Evolutionary conservation across 805 yeast genomes (phyloP).

Genomic region (Pichia ethanolica): DNA sequence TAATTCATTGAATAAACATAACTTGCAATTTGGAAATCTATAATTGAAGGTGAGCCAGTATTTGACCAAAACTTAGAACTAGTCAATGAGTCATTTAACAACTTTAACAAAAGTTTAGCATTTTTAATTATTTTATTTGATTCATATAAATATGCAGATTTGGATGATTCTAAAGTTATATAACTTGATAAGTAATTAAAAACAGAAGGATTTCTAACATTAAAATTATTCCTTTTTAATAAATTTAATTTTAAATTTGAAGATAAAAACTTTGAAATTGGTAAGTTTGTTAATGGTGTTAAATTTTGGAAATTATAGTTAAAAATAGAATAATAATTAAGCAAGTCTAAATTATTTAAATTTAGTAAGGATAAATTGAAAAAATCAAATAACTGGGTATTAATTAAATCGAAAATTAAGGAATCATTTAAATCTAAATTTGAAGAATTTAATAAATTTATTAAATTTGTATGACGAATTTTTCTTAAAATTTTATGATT

Average conservation of each 20-base stretch:
- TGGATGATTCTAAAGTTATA: background rate
- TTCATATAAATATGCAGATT: background rate
- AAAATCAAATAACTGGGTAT: constrained; percentile 42
- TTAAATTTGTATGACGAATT: constrained; percentile 30
- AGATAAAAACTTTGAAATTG: background rate
- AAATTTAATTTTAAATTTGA: background rate
- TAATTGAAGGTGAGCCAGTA: background rate
- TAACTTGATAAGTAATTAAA: background rate
- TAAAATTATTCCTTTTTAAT: constrained; percentile 10
- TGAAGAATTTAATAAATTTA: constrained; percentile 31
- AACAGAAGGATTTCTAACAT: constrained; percentile 29
- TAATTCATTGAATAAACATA: constrained; percentile 7
- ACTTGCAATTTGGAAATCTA: constrained; percentile 17
- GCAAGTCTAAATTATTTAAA: constrained; percentile 7
- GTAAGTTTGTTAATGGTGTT: background rate
- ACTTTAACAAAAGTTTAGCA: background rate
- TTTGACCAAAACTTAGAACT: background rate
- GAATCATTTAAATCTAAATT: constrained; percentile 27
- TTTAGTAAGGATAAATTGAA: constrained; percentile 22
- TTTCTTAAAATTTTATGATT: constrained; percentile 24
- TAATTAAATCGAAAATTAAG: constrained; percentile 36
- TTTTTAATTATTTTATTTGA: background rate
- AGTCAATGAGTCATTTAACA: background rate
- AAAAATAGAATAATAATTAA: constrained; percentile 5
- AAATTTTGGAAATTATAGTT: background rate